Base-by-base conservation (phyloP, 2,329 filamentous ascomycete species). In the Xylogone sp. region DNA sequence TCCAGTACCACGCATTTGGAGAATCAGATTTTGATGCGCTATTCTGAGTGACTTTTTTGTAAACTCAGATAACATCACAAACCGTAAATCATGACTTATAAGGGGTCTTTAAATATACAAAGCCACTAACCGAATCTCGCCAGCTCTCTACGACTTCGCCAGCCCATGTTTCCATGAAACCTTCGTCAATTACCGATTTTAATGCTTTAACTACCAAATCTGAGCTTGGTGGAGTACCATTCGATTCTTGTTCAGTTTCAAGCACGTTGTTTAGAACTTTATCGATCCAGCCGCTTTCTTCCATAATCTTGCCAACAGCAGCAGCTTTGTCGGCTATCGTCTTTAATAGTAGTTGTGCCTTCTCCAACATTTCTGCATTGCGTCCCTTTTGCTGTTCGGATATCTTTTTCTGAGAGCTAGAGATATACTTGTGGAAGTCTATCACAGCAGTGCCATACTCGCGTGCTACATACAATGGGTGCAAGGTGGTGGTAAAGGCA, bases 261-360 rank as follows among this genome's bases (percentile, higher is more conserved):
- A 58, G 21, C 3, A 61, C 52, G 47, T 48, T 52, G 12, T 63
- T 59, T 4, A 66, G 49, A 1, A 66, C 57, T 42, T 54, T 62
- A 49, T 68, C 66, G 45, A 68, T 67, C 64, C 62, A 67, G 3
- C 65, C 65, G 18, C 65, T 59, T 34, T 67, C 65, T 49, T 65
- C 60, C 29, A 68, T 48, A 2, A 53, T 57, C 42, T 59, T 62
- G 46, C 65, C 66, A 21, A 65, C 51, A 8, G 13, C 39, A 16
- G 46, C 46, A 8, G 56, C 56, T 43, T 62, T 60, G 12, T 57
- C 53, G 9, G 48, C 48, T 6, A 65, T 53, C 7, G 46, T 43
- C 20, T 56, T 45, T 31, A 62, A 20, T 2, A 65, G 21, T 18
- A 42, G 34, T 19, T 52, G 47, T 10, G 56, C 57, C 7, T 45